Evolutionary conservation across 2,329 filamentous ascomycete genomes (phyloP).

Genomic region (Curvularia sp.): DNA sequence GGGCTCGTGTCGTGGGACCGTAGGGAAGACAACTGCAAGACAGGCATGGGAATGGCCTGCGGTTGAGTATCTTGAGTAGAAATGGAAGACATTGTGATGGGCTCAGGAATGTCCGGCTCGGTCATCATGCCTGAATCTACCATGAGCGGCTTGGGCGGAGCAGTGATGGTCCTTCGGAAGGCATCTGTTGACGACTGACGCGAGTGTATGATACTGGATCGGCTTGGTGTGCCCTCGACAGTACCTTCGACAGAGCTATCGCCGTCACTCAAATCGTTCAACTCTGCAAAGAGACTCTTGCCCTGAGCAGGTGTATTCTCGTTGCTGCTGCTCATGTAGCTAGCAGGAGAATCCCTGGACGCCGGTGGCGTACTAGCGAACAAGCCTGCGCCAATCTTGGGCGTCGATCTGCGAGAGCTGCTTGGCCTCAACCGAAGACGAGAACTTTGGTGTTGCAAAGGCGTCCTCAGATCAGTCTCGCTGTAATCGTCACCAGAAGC

Average conservation of each 20-base stretch:
- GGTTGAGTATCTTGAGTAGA: slow-evolving; percentile 38
- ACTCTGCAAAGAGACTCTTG: slow-evolving; percentile 89
- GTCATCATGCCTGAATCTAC: slow-evolving; percentile 69
- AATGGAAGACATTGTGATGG: slow-evolving; percentile 37
- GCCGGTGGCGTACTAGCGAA: slow-evolving; percentile 67
- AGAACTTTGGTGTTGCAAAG: slow-evolving; percentile 66
- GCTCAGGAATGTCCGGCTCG: slow-evolving; percentile 60
- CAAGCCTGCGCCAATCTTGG: slow-evolving; percentile 64
- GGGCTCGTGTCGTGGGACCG: slow-evolving; percentile 39
- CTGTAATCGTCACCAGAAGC: slow-evolving; percentile 80
- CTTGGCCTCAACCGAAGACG: slow-evolving; percentile 76
- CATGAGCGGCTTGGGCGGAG: slow-evolving; percentile 53
- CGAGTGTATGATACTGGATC: slow-evolving; percentile 41
- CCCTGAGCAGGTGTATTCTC: slow-evolving; percentile 59
- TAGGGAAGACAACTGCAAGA: slow-evolving; percentile 36
- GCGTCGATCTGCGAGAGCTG: slow-evolving; percentile 60
- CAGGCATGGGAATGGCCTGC: slow-evolving; percentile 25
- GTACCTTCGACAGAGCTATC: slow-evolving; percentile 46
- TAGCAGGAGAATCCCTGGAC: slow-evolving; percentile 60
- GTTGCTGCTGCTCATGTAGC: slow-evolving; percentile 56
- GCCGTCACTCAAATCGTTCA: slow-evolving; percentile 73
- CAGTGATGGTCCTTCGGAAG: slow-evolving; percentile 26
- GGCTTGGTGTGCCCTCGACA: slow-evolving; percentile 46
- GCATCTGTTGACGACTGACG: slow-evolving; percentile 45
- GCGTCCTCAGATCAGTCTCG: slow-evolving; percentile 68